Evolutionary conservation across 352 stramenopile species (phyloP).

Genomic region (Globisporangium alternatum): DNA sequence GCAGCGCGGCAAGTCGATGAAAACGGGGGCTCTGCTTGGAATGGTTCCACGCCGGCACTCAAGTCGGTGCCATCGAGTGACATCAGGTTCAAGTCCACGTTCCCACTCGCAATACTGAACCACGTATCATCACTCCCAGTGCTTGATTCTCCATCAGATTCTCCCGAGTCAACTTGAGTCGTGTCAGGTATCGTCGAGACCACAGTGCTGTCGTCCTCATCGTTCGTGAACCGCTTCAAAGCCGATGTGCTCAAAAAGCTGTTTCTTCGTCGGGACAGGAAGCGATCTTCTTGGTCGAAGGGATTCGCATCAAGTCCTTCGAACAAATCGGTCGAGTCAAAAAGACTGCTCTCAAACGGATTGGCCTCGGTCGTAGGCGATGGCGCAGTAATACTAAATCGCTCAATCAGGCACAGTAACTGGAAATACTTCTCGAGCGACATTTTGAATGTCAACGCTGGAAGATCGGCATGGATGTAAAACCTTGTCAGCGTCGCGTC

Average conservation of each 20-base stretch:
- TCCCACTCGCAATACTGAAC: conserved; percentile 85
- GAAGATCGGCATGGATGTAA: conserved; percentile 82
- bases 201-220: conserved; percentile 28
- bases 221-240: conserved; percentile 48
- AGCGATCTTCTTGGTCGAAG: conserved; percentile 28
- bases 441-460: conserved; percentile 81
- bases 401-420: conserved; percentile 48
- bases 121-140: conserved; percentile 86
- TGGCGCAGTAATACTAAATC: conserved; percentile 42
- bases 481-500: conserved; percentile 81
- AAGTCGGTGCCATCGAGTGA: conserved; percentile 3
- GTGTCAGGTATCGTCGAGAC: conserved; percentile 16
- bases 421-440: conserved; percentile 85
- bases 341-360: conserved; percentile 17
- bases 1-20: conserved; percentile 4
- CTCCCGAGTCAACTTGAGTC: conserved; percentile 24
- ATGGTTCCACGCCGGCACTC: conserved; percentile 1
- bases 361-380: conserved; percentile 9
- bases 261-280: conserved; percentile 17
- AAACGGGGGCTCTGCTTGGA: background rate
- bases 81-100: conserved; percentile 34
- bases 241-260: conserved; percentile 52
- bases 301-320: conserved; percentile 17
- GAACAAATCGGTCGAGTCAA: conserved; percentile 21
- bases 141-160: conserved; percentile 64